Evolutionary conservation across 352 stramenopile species (phyloP), one percentile per base, ranked within the genome.

Genomic region (Pythium rishiriense): DNA sequence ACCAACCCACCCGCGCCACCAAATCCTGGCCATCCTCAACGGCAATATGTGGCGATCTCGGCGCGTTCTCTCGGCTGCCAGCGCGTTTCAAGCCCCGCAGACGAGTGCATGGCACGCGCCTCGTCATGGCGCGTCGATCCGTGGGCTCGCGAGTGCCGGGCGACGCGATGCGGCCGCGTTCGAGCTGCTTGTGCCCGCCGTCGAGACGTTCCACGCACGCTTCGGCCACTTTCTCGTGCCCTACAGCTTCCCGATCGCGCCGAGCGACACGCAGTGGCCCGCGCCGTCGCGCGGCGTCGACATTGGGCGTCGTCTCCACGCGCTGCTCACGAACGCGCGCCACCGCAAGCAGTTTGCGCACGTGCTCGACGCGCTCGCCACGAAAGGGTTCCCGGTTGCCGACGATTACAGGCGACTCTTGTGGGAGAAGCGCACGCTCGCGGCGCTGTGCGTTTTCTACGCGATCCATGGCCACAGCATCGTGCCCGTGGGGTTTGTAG

Each of bases 151-250:
- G n/a, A 66, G 26, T 42, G 12, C 39, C 25, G 54, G 22, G 22
- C n/a, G 24, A 25, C 24, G 5, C 17, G 19, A 45, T 22, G 29
- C 52, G 15, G 48, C 46, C 39, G 24, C 60, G 28, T 69, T 69
- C 21, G 26, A 64, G 46, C 43, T 64, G 28, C 54, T 69, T 47
- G 29, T 64, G 25, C 63, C 63, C 5, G 55, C 54, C 11, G 22
- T 69, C 28, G 45, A 43, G 2, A 42, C 48, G 0, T 69, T 69
- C 49, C 54, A 51, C 26, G 54, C 25, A 0, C 26, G 33, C n/a
- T 58, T 58, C n/a, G 63, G 63, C 25, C 63, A 69, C 26, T 64
- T 64, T 24, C 25, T 64, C 55, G 63, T 69, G 63, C 63, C 63
- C 9, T 69, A 64, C 48, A 60, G 35, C 55, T 69, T 63, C 49